Evolutionary conservation across 176 grass and related monocot genomes (phyloP).

Genomic region (Phyllostachys edulis): DNA sequence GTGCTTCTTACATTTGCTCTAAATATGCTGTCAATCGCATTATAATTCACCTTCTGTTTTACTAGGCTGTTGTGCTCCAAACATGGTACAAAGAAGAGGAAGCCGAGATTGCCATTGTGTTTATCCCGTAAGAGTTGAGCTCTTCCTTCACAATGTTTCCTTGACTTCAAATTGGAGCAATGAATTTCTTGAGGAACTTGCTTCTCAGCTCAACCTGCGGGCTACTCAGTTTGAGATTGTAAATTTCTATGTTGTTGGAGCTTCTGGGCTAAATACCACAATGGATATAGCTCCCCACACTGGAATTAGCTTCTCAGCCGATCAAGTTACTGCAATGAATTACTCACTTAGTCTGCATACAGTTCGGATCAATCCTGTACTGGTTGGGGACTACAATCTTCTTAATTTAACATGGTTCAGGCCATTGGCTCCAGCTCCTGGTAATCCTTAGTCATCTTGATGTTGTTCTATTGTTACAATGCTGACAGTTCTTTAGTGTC

Average conservation of each 20-base stretch:
- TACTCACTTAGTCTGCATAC: constrained; percentile 66
- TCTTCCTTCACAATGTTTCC: constrained; percentile 89
- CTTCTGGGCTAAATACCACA: constrained; percentile 94
- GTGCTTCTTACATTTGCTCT: background rate
- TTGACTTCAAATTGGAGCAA: constrained; percentile 84
- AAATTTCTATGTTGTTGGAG: constrained; percentile 98
- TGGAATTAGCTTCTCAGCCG: constrained; percentile 76
- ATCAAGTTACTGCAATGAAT: constrained; percentile 70
- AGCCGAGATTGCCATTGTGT: constrained; percentile 73
- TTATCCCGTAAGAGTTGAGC: constrained; percentile 88
- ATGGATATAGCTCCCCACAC: constrained; percentile 90
- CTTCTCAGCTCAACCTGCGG: constrained; percentile 64
- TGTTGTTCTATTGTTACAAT: constrained; percentile 35
- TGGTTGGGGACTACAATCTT: constrained; percentile 87
- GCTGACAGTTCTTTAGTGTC: constrained; percentile 23
- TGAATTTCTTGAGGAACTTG: constrained; percentile 79
- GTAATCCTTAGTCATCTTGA: constrained; percentile 48
- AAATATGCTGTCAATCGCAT: background rate
- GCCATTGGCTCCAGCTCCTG: constrained; percentile 60
- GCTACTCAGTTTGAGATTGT: constrained; percentile 80
- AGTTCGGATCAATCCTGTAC: constrained; percentile 66
- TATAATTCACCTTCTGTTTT: constrained; percentile 17
- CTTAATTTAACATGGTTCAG: constrained; percentile 94
- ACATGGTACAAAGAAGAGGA: constrained; percentile 74
- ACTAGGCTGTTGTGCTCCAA: constrained; percentile 80